Conservation (phyloP, 352 stramenopile species). For the Phytophthora palmivora region DNA sequence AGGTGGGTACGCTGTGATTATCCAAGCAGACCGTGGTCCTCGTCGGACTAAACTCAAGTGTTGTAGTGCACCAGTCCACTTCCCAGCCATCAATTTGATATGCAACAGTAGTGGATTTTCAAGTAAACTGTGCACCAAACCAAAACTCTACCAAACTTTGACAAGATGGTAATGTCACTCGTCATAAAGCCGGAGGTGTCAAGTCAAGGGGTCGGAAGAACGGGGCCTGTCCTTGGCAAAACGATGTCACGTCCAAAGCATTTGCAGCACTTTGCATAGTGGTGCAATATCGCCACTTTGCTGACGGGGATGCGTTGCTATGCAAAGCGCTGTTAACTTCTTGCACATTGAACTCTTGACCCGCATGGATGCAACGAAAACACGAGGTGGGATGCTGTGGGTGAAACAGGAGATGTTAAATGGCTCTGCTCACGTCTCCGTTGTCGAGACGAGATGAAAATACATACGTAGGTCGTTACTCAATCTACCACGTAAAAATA, state of each 20-base stretch:
- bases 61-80: not conserved
- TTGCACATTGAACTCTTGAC: constrained; percentile 4
- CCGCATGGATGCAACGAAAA: constrained; percentile 9
- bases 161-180: constrained; percentile 1
- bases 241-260: constrained; percentile 2
- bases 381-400: constrained; percentile 6
- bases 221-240: constrained; percentile 8
- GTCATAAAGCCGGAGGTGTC: constrained; percentile 1
- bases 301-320: too few species aligned
- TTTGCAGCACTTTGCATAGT: constrained; percentile 1
- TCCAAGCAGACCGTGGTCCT: too few species aligned
- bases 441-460: not conserved
- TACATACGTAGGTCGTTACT: too few species aligned
- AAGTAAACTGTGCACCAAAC: too few species aligned
- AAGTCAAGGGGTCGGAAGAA: constrained; percentile 16
- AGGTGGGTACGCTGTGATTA: constrained; percentile 10
- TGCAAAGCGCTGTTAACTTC: not conserved
- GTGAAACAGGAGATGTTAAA: not conserved
- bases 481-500: not conserved
- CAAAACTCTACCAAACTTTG: too few species aligned
- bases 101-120: constrained; percentile 8
- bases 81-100: too few species aligned
- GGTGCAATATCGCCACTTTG: not conserved
- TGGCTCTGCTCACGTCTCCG: not conserved
- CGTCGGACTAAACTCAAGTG: constrained; percentile 4